phyloP scores from a whole-genome alignment of 306 rosid genomes.

The Prunus davidiana region DNA sequence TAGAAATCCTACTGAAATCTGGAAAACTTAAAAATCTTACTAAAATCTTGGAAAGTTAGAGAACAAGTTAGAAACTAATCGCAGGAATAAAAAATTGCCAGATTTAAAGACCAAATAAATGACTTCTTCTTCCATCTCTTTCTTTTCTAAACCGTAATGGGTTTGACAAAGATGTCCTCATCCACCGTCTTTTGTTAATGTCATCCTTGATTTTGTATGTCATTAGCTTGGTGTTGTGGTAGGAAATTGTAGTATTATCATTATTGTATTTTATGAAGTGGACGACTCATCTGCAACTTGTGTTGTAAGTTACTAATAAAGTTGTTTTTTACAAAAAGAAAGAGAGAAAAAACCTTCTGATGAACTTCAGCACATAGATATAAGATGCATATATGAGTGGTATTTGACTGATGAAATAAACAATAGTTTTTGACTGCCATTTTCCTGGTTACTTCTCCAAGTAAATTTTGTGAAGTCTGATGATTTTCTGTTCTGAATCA shows the following conservation, averaged over 20 bases:
- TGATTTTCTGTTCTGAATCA: slow-evolving; percentile 33
- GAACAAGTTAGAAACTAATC: too few relatives aligned
- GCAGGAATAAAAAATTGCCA: too few relatives aligned
- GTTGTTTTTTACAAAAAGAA: neutral
- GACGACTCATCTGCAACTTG: neutral
- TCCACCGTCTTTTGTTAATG: neutral
- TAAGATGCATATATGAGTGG: neutral
- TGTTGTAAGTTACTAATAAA: neutral
- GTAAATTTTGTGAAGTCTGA: slow-evolving; percentile 13
- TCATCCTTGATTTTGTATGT: neutral
- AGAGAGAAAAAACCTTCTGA: neutral
- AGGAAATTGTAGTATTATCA: neutral
- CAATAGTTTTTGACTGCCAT: too few relatives aligned
- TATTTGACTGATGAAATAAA: neutral
- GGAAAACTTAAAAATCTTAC: too few relatives aligned
- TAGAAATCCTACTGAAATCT: too few relatives aligned
- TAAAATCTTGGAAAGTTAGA: too few relatives aligned
- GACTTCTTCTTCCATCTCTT: too few relatives aligned
- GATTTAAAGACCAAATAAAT: too few relatives aligned
- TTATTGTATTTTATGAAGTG: neutral
- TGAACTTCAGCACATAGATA: neutral
- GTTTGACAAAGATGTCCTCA: too few relatives aligned
- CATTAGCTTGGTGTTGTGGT: neutral
- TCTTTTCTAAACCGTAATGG: too few relatives aligned
- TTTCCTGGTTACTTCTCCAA: slow-evolving; percentile 7